A percentile compares a stretch with the other conserved stretches of the same genome.
phyloP scores from a whole-genome alignment of 2,329 filamentous ascomycete genomes.

The Fusarium xylarioides region DNA sequence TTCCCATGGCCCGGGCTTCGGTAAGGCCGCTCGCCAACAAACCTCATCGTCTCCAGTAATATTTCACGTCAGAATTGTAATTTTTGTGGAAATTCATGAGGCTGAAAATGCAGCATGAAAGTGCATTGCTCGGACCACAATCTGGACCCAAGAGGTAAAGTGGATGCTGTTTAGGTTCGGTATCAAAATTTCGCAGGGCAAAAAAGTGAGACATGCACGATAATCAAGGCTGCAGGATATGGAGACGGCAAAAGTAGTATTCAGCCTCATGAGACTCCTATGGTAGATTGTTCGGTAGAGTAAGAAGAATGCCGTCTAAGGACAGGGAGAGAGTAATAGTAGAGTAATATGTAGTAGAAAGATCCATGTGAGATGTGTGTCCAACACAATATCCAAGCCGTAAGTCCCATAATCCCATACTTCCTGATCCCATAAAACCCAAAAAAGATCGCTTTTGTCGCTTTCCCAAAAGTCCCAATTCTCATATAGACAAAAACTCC shows the following conservation, averaged over 20 bases:
- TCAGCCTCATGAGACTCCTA: slow-evolving; percentile 16
- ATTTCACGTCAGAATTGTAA: background rate
- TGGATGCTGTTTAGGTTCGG: background rate
- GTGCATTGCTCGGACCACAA: slow-evolving; percentile 3
- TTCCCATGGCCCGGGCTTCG: slow-evolving; percentile 5
- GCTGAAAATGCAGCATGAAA: slow-evolving; percentile 12
- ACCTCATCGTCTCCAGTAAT: background rate
- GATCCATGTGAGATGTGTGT: slow-evolving; percentile 5
- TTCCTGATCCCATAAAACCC: slow-evolving; percentile 2
- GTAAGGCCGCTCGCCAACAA: slow-evolving; percentile 16
- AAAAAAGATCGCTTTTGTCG: slow-evolving; percentile 32
- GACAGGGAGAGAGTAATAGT: slow-evolving; percentile 12
- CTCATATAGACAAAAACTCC: slow-evolving; percentile 26
- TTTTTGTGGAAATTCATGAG: slow-evolving; percentile 18
- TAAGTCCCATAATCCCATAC: slow-evolving; percentile 27
- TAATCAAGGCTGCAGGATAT: slow-evolving; percentile 16
- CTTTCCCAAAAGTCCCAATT: slow-evolving; percentile 22
- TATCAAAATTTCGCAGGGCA: background rate
- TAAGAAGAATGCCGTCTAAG: slow-evolving; percentile 19
- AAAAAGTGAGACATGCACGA: slow-evolving; percentile 3
- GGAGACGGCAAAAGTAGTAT: slow-evolving; percentile 26
- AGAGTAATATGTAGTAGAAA: slow-evolving; percentile 19
- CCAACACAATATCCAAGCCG: slow-evolving; percentile 10
- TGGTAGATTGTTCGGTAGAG: slow-evolving; percentile 7
- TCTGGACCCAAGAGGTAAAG: background rate